Evolutionary conservation across 805 yeast species (phyloP), one percentile per base, ranked within the genome.

Genomic region (Millerozyma miso): DNA sequence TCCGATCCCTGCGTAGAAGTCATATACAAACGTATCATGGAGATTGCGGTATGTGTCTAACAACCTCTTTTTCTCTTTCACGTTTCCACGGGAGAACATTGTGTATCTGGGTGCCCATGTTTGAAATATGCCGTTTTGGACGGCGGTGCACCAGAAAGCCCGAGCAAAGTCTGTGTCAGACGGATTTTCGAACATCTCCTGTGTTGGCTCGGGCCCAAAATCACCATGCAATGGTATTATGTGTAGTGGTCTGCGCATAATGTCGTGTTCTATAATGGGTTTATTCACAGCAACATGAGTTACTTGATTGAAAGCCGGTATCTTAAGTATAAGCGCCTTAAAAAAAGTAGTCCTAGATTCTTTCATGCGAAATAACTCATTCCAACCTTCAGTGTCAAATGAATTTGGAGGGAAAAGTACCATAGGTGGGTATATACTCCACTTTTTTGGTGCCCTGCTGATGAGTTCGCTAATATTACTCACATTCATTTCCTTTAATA

Each of bases 11-110:
- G 85, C 81, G 58, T 88, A 88, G 35, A 88, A 53, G 55, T 88
- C 96, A 3, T 85, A 68, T 0, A 84, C 78, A 17, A 67, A 71
- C 0, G 69, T 65, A 10, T 60, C 68, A 7, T 51, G 40, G 1
- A 81, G 58, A 20, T 65, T 54, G 1, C 42, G 35, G 44, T 66
- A 77, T 0, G 59, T 58, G 15, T 69, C 68, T 33, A 86, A 55
- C 0, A 88, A 71, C 16, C 96, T 61, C 12, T 79, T 73, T 58
- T 88, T 88, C 55, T 88, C 96, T 49, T 84, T 84, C 52, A 88
- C 77, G 57, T 88, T 88, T 1, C 96, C 96, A 15, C 96, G 62
- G 38, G 90, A 82, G 57, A 88, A 88, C 96, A 88, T 88, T 1
- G 95, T 86, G 54, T 79, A 83, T 42, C 73, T 58, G 1, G 96